phyloP scores from a whole-genome alignment of 495 filamentous ascomycete genomes.

The Melanomma pulvis-pyrius region DNA sequence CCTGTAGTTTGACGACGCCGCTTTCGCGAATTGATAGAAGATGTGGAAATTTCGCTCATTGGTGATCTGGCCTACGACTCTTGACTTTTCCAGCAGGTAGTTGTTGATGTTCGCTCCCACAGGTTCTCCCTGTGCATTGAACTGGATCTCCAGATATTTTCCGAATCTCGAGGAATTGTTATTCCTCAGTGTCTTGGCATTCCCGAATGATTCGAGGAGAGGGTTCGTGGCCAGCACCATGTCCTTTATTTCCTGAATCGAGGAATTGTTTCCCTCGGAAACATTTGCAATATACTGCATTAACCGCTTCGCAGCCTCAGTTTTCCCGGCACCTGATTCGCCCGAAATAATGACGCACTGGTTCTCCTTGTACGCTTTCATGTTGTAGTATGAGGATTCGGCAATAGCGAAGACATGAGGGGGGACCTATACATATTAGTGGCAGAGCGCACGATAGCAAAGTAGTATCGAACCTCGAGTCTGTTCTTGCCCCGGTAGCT shows the following conservation, averaged over 20 bases:
- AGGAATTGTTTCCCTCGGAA: conserved; percentile 82
- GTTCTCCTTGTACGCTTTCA: conserved; percentile 99
- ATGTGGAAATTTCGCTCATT: conserved; percentile 99
- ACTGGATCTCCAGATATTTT: conserved; percentile 97
- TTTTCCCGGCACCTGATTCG: conserved; percentile 98
- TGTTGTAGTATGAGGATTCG: conserved; percentile 97
- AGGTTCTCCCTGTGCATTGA: conserved; percentile 90
- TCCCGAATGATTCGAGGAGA: conserved; percentile 94
- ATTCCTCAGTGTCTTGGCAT: conserved; percentile 96
- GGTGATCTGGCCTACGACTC: conserved; percentile 92
- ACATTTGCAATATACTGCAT: conserved; percentile 99
- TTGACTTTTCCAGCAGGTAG: conserved; percentile 91
- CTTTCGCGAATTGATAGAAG: conserved; percentile 98
- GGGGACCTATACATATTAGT: conserved; percentile 55
- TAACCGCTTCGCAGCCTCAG: conserved; percentile 97
- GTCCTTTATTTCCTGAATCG: conserved; percentile 97
- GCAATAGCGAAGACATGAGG: conserved; percentile 98
- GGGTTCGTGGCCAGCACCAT: conserved; percentile 99
- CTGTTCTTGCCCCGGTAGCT: conserved; percentile 96
- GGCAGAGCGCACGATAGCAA: neutral
- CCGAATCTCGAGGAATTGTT: conserved; percentile 99
- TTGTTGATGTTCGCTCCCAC: conserved; percentile 98
- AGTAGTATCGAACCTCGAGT: conserved; percentile 63
- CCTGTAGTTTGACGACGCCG: conserved; percentile 81
- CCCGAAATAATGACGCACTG: conserved; percentile 99